Conservation (phyloP, 768 basidiomycete species). For the Kwoniella sp. region DNA sequence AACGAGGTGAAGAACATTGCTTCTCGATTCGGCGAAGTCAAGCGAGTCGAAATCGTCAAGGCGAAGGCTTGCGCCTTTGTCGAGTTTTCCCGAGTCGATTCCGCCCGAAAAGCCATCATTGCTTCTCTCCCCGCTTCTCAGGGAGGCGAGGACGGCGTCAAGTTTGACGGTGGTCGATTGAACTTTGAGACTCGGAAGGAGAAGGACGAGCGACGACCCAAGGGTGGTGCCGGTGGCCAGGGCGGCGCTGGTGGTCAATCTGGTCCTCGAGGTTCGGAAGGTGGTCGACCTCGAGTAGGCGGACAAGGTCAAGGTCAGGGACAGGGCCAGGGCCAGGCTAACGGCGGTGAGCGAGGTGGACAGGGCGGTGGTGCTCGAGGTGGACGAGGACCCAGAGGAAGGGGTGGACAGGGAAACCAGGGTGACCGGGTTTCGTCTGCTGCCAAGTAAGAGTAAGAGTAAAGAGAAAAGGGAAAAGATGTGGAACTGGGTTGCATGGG, state of each 20-base stretch:
- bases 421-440: slow-evolving; percentile 7
- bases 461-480: background rate
- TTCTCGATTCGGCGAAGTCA: slow-evolving; percentile 48
- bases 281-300: slow-evolving; percentile 24
- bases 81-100: slow-evolving; percentile 76
- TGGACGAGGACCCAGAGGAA: slow-evolving; percentile 13
- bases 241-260: slow-evolving; percentile 13
- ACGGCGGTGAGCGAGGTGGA: slow-evolving; percentile 24
- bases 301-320: slow-evolving; percentile 28
- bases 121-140: slow-evolving; percentile 66
- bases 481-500: background rate
- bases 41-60: slow-evolving; percentile 30
- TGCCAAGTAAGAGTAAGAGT: slow-evolving; percentile 1
- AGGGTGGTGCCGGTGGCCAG: slow-evolving; percentile 11
- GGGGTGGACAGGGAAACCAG: slow-evolving; percentile 20
- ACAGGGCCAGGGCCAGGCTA: slow-evolving; percentile 30
- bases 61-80: slow-evolving; percentile 54
- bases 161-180: slow-evolving; percentile 68
- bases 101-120: slow-evolving; percentile 81
- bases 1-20: slow-evolving; percentile 37
- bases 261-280: slow-evolving; percentile 8
- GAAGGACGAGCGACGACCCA: slow-evolving; percentile 67
- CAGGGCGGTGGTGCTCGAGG: slow-evolving; percentile 21
- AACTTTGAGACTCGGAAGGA: slow-evolving; percentile 89
- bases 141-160: slow-evolving; percentile 89